phyloP scores from a whole-genome alignment of 2,329 filamentous ascomycete genomes.

The Dactylellina cionopaga region DNA sequence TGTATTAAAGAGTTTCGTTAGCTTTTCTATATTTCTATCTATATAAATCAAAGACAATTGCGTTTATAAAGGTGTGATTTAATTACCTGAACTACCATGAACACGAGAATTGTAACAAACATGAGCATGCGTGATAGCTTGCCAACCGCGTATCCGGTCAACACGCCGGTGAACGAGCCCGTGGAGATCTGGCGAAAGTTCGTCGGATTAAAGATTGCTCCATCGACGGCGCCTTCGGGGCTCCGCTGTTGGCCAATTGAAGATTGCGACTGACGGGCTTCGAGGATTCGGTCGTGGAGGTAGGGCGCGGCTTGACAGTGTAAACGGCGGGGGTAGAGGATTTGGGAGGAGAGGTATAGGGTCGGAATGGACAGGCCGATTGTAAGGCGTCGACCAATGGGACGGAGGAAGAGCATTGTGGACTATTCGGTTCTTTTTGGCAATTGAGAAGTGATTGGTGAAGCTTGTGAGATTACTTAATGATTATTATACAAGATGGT shows the following conservation, averaged over 20 bases:
- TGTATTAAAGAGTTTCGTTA: slow-evolving; percentile 6
- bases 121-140: slow-evolving; percentile 18
- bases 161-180: slow-evolving; percentile 35
- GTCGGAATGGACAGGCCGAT: slow-evolving; percentile 36
- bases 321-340: slow-evolving; percentile 28
- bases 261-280: slow-evolving; percentile 10
- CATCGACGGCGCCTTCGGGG: too few relatives aligned
- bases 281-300: slow-evolving; percentile 19
- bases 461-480: neutral
- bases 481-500: too few relatives aligned
- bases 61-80: neutral
- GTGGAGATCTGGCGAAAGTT: slow-evolving; percentile 35
- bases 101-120: slow-evolving; percentile 11
- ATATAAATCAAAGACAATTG: neutral
- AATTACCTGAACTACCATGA: slow-evolving; percentile 32
- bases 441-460: neutral
- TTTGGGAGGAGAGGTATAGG: slow-evolving; percentile 43
- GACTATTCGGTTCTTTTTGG: neutral
- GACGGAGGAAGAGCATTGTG: slow-evolving; percentile 35
- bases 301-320: slow-evolving; percentile 37
- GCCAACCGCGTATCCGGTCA: slow-evolving; percentile 31
- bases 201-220: too few relatives aligned
- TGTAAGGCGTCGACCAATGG: slow-evolving; percentile 39
- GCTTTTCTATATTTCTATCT: neutral
- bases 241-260: neutral